A percentile compares a stretch with the other conserved stretches of the same genome.
phyloP scores from a whole-genome alignment of 1,284 basidiomycete species.

The Meira nashicola region DNA sequence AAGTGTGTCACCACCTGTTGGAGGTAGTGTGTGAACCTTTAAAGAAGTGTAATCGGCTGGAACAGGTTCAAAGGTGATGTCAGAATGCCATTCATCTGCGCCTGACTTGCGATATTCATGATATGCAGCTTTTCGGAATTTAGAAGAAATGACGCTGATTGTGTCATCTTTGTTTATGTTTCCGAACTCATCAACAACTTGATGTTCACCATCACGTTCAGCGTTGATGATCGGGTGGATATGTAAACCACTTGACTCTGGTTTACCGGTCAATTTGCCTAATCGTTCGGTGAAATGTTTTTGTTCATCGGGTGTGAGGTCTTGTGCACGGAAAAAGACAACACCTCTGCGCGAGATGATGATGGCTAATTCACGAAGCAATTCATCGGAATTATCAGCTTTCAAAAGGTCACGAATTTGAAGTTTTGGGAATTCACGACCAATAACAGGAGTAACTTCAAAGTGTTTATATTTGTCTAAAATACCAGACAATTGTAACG shows the following conservation, averaged over 20 bases:
- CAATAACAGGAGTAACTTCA: conserved; percentile 54
- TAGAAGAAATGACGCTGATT: conserved; percentile 52
- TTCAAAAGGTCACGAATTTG: conserved; percentile 55
- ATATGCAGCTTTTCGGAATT: conserved; percentile 13
- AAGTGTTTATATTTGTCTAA: conserved; percentile 26
- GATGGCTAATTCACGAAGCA: conserved; percentile 59
- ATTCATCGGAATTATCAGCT: conserved; percentile 55
- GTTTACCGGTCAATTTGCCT: conserved; percentile 62
- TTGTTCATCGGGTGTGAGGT: conserved; percentile 57
- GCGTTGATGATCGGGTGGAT: conserved; percentile 64
- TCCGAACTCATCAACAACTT: conserved; percentile 20
- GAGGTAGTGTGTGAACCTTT: conserved; percentile 33
- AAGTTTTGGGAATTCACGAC: conserved; percentile 55
- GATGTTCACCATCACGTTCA: conserved; percentile 41
- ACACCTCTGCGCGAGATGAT: conserved; percentile 67
- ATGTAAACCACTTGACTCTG: conserved; percentile 61
- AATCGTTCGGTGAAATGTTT: conserved; percentile 58
- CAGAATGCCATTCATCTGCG: conserved; percentile 35
- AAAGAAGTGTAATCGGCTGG: conserved; percentile 62
- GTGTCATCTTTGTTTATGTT: conserved; percentile 25
- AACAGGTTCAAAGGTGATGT: conserved; percentile 68
- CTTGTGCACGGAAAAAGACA: conserved; percentile 66
- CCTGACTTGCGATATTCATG: conserved; percentile 1
- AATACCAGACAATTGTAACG: conserved; percentile 22
- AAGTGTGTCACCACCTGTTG: conserved; percentile 48